A percentile compares a stretch with the other conserved stretches of the same genome.
phyloP scores from a whole-genome alignment of 2,329 filamentous ascomycete genomes.

The Amauroascus niger region DNA sequence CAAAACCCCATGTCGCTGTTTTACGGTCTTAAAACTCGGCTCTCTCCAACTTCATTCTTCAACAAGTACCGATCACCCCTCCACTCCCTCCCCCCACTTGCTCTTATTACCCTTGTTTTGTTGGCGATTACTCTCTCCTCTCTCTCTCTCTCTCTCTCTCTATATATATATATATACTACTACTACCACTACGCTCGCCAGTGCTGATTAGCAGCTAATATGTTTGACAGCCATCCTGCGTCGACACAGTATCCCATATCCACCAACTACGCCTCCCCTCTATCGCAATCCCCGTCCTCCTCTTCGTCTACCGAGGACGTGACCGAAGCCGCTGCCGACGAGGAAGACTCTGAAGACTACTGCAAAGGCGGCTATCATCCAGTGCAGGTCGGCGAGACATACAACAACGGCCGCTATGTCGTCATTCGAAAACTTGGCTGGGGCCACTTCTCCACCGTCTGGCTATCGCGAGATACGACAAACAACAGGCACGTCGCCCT shows the following conservation, averaged over 20 bases:
- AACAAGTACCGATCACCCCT: too few species aligned
- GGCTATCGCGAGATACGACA: conserved; percentile 69
- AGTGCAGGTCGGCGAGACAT: conserved; percentile 85
- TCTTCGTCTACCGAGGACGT: conserved; percentile 73
- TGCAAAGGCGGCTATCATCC: conserved; percentile 98
- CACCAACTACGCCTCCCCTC: conserved; percentile 26
- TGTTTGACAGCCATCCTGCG: neutral
- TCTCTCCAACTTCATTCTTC: too few species aligned
- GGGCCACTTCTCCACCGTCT: conserved; percentile 99
- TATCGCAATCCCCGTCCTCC: conserved; percentile 60
- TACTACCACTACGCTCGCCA: neutral
- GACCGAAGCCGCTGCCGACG: conserved; percentile 86
- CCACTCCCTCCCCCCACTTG: too few species aligned
- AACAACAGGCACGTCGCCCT: conserved; percentile 91
- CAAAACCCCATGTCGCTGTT: neutral
- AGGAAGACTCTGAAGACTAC: conserved; percentile 98
- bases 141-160: too few species aligned
- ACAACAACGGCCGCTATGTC: conserved; percentile 95
- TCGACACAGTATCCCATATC: neutral
- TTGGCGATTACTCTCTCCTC: too few species aligned
- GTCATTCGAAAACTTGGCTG: conserved; percentile 93
- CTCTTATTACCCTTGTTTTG: too few species aligned
- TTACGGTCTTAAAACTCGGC: neutral
- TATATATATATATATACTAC: too few species aligned
- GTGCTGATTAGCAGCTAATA: neutral